Percentiles rank a stretch among this genome's conserved stretches.
Evolutionary conservation across 75 land plant genomes (phyloP).

Genomic region (Ceratopteris richardii): DNA sequence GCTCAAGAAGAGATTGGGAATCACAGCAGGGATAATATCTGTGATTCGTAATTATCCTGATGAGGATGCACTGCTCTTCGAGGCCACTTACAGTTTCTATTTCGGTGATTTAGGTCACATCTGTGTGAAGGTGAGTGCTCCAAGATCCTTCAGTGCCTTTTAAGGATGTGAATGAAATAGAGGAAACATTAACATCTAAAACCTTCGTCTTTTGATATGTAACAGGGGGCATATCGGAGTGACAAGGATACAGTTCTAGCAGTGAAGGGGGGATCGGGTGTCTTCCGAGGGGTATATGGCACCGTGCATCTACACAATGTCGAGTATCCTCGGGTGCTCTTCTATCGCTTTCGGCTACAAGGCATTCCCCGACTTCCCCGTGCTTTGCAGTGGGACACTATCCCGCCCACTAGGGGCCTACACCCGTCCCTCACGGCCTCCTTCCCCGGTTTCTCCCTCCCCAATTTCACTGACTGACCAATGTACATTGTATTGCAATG

Average conservation of each 20-base stretch:
- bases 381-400: constrained; percentile 35
- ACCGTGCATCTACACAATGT: constrained; percentile 72
- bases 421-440: constrained; percentile 47
- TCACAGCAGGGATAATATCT: constrained; percentile 74
- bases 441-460: constrained; percentile 32
- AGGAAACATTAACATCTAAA: background rate
- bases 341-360: constrained; percentile 75
- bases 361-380: constrained; percentile 62
- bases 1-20: constrained; percentile 65
- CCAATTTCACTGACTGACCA: constrained; percentile 53
- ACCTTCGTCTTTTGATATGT: background rate
- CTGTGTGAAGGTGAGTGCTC: constrained; percentile 30
- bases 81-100: constrained; percentile 86
- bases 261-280: constrained; percentile 78
- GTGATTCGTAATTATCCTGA: constrained; percentile 57
- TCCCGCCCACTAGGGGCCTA: constrained; percentile 40
- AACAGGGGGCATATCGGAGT: constrained; percentile 72
- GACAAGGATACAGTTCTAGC: constrained; percentile 68
- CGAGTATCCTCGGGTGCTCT: constrained; percentile 74
- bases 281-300: constrained; percentile 73
- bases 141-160: background rate
- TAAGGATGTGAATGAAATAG: background rate
- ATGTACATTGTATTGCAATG: too few relatives aligned
- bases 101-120: constrained; percentile 93
- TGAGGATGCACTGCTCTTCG: constrained; percentile 70